Percentiles rank a stretch among this genome's conserved stretches.
Evolutionary conservation across 106 monocot species (phyloP).

Genomic region (Platanthera guangdongensis): DNA sequence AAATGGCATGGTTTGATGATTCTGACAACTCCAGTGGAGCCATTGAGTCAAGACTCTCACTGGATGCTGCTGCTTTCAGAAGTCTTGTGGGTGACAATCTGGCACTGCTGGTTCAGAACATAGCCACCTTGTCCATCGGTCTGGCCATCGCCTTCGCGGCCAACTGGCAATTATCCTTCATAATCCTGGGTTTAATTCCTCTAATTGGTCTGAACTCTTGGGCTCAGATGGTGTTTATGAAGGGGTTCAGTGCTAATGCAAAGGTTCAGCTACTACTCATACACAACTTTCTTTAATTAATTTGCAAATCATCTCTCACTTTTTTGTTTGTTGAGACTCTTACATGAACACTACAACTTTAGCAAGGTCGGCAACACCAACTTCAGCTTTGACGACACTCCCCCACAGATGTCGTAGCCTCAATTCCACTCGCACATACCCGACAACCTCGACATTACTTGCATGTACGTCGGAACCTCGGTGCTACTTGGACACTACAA

Average conservation of each 20-base stretch:
- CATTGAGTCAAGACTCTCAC: slow-evolving; percentile 16
- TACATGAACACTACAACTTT: no score
- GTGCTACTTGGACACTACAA: no score
- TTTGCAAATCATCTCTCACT: neutral
- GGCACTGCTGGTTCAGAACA: slow-evolving; percentile 18
- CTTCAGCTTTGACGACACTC: no score
- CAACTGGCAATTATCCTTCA: slow-evolving; percentile 16
- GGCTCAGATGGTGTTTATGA: slow-evolving; percentile 14
- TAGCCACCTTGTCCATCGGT: slow-evolving; percentile 9
- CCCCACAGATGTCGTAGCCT: no score
- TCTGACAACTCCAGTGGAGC: slow-evolving; percentile 16
- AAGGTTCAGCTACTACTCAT: slow-evolving; percentile 14
- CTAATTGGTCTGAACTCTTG: slow-evolving; percentile 14
- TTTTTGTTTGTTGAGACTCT: neutral
- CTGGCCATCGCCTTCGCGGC: slow-evolving; percentile 17
- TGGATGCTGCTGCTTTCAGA: slow-evolving; percentile 17
- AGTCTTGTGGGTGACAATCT: slow-evolving; percentile 22
- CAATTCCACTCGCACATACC: no score
- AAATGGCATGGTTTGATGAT: slow-evolving; percentile 23
- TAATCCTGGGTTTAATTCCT: slow-evolving; percentile 16
- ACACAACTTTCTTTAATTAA: neutral
- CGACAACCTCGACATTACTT: no score
- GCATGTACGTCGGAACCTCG: no score
- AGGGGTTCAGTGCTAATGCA: slow-evolving; percentile 12
- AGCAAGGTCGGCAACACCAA: no score